Evolutionary conservation across 305 asterid genomes (phyloP).

Genomic region (Solanum hybrid): DNA sequence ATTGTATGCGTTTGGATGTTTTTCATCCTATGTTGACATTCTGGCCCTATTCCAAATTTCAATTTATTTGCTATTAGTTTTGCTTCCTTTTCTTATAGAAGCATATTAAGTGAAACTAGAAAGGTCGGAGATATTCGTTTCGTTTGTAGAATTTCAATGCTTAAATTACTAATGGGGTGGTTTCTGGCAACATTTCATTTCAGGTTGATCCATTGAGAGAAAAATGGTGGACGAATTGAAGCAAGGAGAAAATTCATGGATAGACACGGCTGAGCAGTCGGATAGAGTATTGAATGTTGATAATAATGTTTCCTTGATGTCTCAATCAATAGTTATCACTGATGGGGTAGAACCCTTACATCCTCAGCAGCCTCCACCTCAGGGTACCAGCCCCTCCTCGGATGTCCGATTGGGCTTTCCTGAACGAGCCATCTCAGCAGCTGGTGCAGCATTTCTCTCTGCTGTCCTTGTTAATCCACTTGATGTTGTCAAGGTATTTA

Average conservation of each 20-base stretch:
- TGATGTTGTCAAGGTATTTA: conserved; percentile 77
- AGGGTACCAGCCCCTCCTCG: conserved; percentile 8
- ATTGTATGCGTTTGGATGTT: neutral
- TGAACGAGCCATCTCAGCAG: conserved; percentile 78
- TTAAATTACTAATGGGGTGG: neutral
- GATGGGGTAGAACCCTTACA: conserved; percentile 34
- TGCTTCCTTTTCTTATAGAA: neutral
- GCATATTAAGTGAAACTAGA: neutral
- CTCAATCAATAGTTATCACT: conserved; percentile 27
- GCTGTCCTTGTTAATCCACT: conserved; percentile 87
- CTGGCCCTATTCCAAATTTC: neutral
- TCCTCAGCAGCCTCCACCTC: conserved; percentile 18
- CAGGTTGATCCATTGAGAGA: conserved; percentile 20
- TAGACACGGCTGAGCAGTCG: conserved; percentile 24
- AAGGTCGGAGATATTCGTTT: neutral
- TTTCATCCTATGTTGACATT: neutral
- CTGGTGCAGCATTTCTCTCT: conserved; percentile 88
- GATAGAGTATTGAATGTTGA: conserved; percentile 26
- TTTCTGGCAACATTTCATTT: neutral
- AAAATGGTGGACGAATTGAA: conserved; percentile 48
- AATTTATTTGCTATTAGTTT: neutral
- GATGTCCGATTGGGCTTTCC: conserved; percentile 36
- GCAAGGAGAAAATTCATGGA: conserved; percentile 40
- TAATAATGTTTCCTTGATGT: conserved; percentile 39
- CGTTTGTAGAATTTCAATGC: neutral